A percentile compares a stretch with the other conserved stretches of the same genome.
Evolutionary conservation across 768 basidiomycete species (phyloP).

Genomic region (Boletus pseudopeckii): DNA sequence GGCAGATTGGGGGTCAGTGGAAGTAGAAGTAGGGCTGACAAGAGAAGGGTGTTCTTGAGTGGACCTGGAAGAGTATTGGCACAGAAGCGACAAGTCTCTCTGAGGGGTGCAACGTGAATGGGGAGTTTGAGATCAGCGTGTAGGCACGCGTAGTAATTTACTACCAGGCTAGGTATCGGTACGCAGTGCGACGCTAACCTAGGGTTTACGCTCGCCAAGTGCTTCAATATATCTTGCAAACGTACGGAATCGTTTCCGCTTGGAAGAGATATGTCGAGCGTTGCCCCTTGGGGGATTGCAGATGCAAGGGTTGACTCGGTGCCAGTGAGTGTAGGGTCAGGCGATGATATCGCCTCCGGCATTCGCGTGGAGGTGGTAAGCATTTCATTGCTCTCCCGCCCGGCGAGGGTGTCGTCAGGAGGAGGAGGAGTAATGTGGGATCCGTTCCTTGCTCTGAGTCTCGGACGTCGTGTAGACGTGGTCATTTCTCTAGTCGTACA

Average conservation of each 20-base stretch:
- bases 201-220: conserved; percentile 38
- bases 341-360: conserved; percentile 17
- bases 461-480: conserved; percentile 22
- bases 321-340: too few relatives aligned
- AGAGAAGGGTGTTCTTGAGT: too few relatives aligned
- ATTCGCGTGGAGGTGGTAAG: conserved; percentile 21
- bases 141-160: too few relatives aligned
- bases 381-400: conserved; percentile 26
- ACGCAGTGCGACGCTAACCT: too few relatives aligned
- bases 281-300: conserved; percentile 47
- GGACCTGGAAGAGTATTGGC: too few relatives aligned
- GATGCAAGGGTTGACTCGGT: conserved; percentile 27
- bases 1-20: too few relatives aligned
- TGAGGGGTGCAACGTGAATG: too few relatives aligned
- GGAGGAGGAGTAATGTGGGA: conserved; percentile 5
- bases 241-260: conserved; percentile 80
- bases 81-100: too few relatives aligned
- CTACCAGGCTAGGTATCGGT: too few relatives aligned
- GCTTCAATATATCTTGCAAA: conserved; percentile 87
- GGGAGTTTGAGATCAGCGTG: too few relatives aligned
- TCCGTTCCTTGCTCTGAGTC: conserved; percentile 6
- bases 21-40: too few relatives aligned
- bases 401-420: conserved; percentile 20
- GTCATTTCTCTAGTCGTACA: neutral
- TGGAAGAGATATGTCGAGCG: conserved; percentile 80